Evolutionary conservation across 1,139 yeast genomes (phyloP), one percentile per base, ranked within the genome.

Genomic region (Blastobotrys petasosporus): DNA sequence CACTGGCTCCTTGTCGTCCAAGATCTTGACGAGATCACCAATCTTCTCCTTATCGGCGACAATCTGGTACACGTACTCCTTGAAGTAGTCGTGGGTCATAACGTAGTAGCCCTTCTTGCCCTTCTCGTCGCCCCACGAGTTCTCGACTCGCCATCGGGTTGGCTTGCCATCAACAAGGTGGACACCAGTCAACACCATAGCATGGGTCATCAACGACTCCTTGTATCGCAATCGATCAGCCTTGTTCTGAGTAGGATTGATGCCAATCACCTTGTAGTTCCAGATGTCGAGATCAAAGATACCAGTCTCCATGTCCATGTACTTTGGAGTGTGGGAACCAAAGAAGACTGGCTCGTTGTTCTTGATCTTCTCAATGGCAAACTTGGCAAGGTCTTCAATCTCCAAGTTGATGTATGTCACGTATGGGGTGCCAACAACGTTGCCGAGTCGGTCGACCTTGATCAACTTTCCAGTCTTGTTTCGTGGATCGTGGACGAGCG

Each of bases 71-170:
- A 86, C 90, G 63, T 80, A 85, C 63, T 85, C 88, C 64, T 80
- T 81, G 62, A 85, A 85, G 74, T 86, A 86, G 44, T 78, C 80
- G 60, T 85, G 94, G 17, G 92, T 79, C 94, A 86, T 84, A 50
- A 82, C 73, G 60, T 75, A 85, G 63, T 76, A 80, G 11, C 95
- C 94, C 57, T 82, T 82, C 44, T 74, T 74, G 51, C 95, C 95
- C 6, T 75, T 71, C 38, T 75, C 84, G 46, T 76, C 75, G 52
- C 94, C 94, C 95, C 95, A 85, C 2, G 94, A 83, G 68, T 85
- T 85, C 63, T 85, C 90, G 45, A 86, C 87, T 63, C 82, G 78
- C 80, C 90, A 85, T 61, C 94, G 76, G 10, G 79, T 67, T 8
- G 94, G 92, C 46, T 70, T 66, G 8, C 76, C 77, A 15, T 64